These are phyloP conservation scores for Tilletia indica DNA, from an alignment of 1,284 basidiomycete genomes.

Conservation along the genomic window DNA sequence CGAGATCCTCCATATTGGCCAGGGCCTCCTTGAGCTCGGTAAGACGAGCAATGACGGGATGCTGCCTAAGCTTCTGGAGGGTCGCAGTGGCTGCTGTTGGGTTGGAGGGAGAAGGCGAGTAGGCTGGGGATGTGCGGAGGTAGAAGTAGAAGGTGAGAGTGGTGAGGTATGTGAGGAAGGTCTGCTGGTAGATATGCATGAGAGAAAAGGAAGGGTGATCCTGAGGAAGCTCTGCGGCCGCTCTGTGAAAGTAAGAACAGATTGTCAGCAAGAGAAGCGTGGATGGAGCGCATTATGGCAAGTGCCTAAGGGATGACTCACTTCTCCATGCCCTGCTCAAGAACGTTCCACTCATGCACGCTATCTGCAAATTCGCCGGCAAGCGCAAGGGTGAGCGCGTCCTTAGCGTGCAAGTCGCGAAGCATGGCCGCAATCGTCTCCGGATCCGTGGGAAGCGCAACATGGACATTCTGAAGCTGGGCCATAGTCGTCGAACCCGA, in stretches of 20 bases:
- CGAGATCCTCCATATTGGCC: slow-evolving; percentile 63
- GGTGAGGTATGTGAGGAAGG: slow-evolving; percentile 82
- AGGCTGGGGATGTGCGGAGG: slow-evolving; percentile 64
- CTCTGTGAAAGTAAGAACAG: slow-evolving; percentile 46
- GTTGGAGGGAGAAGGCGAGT: slow-evolving; percentile 31
- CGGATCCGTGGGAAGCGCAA: slow-evolving; percentile 20
- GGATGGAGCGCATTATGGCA: slow-evolving; percentile 36
- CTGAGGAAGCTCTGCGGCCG: neutral
- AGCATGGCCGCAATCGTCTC: slow-evolving; percentile 64
- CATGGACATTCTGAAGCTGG: neutral
- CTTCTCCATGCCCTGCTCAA: slow-evolving; percentile 11
- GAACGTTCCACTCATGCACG: slow-evolving; percentile 54
- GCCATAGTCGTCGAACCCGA: neutral
- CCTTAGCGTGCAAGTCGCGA: slow-evolving; percentile 73
- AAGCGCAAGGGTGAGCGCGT: slow-evolving; percentile 69
- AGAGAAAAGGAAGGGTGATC: slow-evolving; percentile 54
- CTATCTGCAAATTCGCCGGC: slow-evolving; percentile 61
- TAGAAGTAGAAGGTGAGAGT: slow-evolving; percentile 90
- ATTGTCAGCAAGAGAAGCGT: slow-evolving; percentile 57
- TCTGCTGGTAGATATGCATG: slow-evolving; percentile 75
- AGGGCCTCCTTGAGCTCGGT: slow-evolving; percentile 82
- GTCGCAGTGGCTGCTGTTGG: neutral
- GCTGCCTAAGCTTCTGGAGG: slow-evolving; percentile 30
- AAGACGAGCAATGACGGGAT: slow-evolving; percentile 76
- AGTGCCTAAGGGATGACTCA: neutral